phyloP scores from a whole-genome alignment of 495 filamentous ascomycete genomes.

The Aspergillus baeticus region DNA sequence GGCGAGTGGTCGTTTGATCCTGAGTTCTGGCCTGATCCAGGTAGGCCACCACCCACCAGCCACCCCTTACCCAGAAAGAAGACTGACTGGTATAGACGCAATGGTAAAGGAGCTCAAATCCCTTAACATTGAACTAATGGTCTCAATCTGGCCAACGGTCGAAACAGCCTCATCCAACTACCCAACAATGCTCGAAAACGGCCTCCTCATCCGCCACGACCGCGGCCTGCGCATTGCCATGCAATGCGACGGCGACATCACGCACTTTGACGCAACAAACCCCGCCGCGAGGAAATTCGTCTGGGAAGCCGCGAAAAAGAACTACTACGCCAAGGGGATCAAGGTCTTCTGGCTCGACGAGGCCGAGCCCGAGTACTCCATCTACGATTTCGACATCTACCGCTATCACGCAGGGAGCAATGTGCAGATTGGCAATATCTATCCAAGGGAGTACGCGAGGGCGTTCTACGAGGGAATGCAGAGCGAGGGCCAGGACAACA shows the following conservation, averaged over 20 bases:
- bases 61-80: background rate
- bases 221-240: slow-evolving; percentile 51
- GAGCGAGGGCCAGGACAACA: slow-evolving; percentile 42
- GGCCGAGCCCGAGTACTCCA: slow-evolving; percentile 57
- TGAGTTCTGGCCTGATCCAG: slow-evolving; percentile 56
- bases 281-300: slow-evolving; percentile 48
- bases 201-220: slow-evolving; percentile 52
- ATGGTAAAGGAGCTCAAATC: slow-evolving; percentile 55
- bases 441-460: slow-evolving; percentile 52
- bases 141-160: slow-evolving; percentile 60
- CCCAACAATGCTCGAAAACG: slow-evolving; percentile 52
- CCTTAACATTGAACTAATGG: slow-evolving; percentile 56
- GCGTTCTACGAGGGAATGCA: slow-evolving; percentile 57
- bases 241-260: slow-evolving; percentile 52
- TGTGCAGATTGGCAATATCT: slow-evolving; percentile 54
- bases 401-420: slow-evolving; percentile 54
- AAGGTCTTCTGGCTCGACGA: slow-evolving; percentile 62
- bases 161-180: slow-evolving; percentile 52
- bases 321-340: slow-evolving; percentile 59
- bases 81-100: slow-evolving; percentile 28
- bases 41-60: slow-evolving; percentile 22
- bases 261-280: slow-evolving; percentile 58
- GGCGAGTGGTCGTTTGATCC: slow-evolving; percentile 60
- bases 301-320: slow-evolving; percentile 52
- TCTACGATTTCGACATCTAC: slow-evolving; percentile 60